Evolutionary conservation across 2,329 filamentous ascomycete species (phyloP), one percentile per base, ranked within the genome.

Genomic region (Talaromyces pinophilus): DNA sequence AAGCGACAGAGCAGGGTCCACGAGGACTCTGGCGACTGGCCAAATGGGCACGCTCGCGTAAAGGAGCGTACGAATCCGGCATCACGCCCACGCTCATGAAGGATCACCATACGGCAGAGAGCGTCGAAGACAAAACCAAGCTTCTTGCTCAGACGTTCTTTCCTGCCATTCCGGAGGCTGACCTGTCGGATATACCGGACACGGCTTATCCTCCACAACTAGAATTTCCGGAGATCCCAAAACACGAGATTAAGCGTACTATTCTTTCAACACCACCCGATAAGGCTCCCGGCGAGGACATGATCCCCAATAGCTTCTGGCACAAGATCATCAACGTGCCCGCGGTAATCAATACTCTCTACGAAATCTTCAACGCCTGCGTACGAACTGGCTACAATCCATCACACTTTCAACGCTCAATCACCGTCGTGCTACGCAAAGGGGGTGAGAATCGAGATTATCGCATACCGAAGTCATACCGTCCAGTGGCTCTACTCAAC

Each of bases 1-100:
- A 73, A 59, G 71, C 70, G 44, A 67, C 70, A 5, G 46, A 70
- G 25, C 67, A 68, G 8, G 67, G 67, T 11, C 68, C 68, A 1
- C 33, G 40, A 11, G 68, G 71, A 13, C 63, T 75, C 11, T 74
- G 65, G 72, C 70, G 66, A n/a, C 63, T 75, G 2, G 68, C 67
- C 0, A 73, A 69, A 50, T 75, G 69, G 73, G 73, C 73, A 3
- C 68, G 70, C 1, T 10, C 35, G 3, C 42, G 42, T 1, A 17
- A 13, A 15, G 59, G 42, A 2, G 25, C n/a, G 5, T 62, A 62
- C 28, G 17, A 62, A 50, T 30, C 22, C 2, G 42, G 42, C 0
- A 62, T 62, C 40, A 62, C 59, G 0, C 59, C 42, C 0, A 48
- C 17, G 3, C 38, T 61, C 33, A 35, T 2, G 1, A n/a, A 35